Evolutionary conservation across 345 rosid genomes (phyloP).

Genomic region (Cardamine chenopodiifolia): DNA sequence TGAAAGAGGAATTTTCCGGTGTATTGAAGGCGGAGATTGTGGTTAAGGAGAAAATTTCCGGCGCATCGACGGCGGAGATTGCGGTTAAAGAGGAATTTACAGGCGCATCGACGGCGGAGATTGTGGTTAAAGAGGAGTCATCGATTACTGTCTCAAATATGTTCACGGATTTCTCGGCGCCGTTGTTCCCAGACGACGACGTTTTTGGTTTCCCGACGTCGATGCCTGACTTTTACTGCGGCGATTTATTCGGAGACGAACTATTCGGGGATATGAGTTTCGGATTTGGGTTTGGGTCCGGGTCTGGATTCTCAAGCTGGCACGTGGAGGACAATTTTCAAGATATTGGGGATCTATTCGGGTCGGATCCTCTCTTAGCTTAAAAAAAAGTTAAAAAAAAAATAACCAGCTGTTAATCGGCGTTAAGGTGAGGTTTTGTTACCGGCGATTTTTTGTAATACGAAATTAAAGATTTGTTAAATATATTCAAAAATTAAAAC

Average conservation of each 20-base stretch:
- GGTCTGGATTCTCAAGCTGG: slow-evolving; percentile 57
- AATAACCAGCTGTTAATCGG: slow-evolving; percentile 6
- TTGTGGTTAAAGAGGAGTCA: slow-evolving; percentile 18
- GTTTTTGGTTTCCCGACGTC: slow-evolving; percentile 57
- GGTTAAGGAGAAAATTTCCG: background rate
- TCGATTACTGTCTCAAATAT: slow-evolving; percentile 36
- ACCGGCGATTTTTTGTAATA: slow-evolving; percentile 7
- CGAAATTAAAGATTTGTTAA: too few relatives aligned
- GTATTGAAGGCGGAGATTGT: background rate
- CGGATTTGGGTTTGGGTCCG: slow-evolving; percentile 53
- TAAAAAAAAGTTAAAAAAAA: slow-evolving; percentile 17
- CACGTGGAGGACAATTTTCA: slow-evolving; percentile 54
- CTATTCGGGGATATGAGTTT: slow-evolving; percentile 37
- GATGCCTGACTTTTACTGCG: slow-evolving; percentile 47
- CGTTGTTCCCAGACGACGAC: slow-evolving; percentile 46
- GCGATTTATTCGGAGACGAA: slow-evolving; percentile 40
- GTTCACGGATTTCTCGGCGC: slow-evolving; percentile 47
- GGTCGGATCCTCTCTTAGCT: slow-evolving; percentile 66
- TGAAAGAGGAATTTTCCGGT: background rate
- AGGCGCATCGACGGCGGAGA: background rate
- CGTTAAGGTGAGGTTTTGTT: slow-evolving; percentile 20
- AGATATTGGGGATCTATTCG: slow-evolving; percentile 78
- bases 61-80: background rate
- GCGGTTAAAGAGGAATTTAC: background rate
- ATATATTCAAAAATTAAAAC: slow-evolving; percentile 9